Conservation (phyloP, 352 stramenopile genomes). For the Globisporangium rhizosaccharum region DNA sequence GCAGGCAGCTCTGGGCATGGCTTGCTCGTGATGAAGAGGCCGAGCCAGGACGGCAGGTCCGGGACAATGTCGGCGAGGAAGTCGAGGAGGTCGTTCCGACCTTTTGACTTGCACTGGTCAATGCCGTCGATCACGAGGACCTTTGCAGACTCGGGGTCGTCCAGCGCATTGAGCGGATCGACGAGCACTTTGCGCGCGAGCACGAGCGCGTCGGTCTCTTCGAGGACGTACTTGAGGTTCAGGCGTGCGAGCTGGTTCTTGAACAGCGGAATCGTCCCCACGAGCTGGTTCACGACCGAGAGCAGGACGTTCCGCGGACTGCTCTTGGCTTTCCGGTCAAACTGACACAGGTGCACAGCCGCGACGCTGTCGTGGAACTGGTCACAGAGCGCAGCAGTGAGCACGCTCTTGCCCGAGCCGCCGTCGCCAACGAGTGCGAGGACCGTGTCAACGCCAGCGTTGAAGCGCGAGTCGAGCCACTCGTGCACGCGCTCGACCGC, state of each 20-base stretch:
- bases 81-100: constrained; percentile 62
- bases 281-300: constrained; percentile 80
- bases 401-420: constrained; percentile 65
- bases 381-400: constrained; percentile 45
- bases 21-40: constrained; percentile 68
- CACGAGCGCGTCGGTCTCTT: constrained; percentile 63
- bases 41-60: constrained; percentile 64
- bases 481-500: constrained; percentile 61
- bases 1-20: constrained; percentile 50
- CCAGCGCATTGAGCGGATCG: constrained; percentile 61
- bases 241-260: constrained; percentile 79
- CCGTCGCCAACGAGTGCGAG: constrained; percentile 65
- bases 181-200: constrained; percentile 71
- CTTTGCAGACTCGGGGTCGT: constrained; percentile 52
- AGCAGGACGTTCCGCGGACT: constrained; percentile 66
- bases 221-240: constrained; percentile 77
- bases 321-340: constrained; percentile 72
- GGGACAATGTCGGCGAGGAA: constrained; percentile 58
- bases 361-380: constrained; percentile 52
- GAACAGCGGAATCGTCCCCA: constrained; percentile 54
- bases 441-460: constrained; percentile 46
- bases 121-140: constrained; percentile 73
- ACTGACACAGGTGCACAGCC: constrained; percentile 68
- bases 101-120: constrained; percentile 51
- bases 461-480: constrained; percentile 72